Conservation (phyloP, 306 rosid species). For the Corylus avellana region DNA sequence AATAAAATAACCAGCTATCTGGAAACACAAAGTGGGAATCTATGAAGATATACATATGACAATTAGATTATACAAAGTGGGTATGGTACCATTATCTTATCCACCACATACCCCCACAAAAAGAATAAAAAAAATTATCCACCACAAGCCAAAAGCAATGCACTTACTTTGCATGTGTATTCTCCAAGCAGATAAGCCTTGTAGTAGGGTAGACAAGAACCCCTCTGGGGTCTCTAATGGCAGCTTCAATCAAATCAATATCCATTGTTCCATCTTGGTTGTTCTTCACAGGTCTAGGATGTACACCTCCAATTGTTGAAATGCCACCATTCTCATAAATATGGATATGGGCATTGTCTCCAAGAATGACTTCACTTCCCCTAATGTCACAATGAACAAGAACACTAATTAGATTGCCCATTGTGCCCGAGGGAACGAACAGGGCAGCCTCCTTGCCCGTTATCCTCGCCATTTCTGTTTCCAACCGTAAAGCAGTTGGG, state of each 20-base stretch:
- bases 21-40: not conserved
- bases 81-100: not conserved
- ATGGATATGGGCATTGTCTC: constrained; percentile 74
- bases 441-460: constrained; percentile 87
- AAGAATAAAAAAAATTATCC: not conserved
- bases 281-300: constrained; percentile 68
- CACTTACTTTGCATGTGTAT: constrained; percentile 85
- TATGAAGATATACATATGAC: not conserved
- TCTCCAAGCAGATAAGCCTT: constrained; percentile 91
- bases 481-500: constrained; percentile 70
- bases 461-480: constrained; percentile 70
- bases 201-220: constrained; percentile 75
- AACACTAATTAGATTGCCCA: constrained; percentile 91
- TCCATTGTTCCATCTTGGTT: constrained; percentile 91
- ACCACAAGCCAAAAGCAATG: not conserved
- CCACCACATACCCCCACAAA: too few species aligned
- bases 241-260: constrained; percentile 65
- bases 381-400: constrained; percentile 83
- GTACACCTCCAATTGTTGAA: constrained; percentile 89
- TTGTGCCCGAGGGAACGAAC: constrained; percentile 94
- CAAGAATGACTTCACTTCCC: constrained; percentile 95
- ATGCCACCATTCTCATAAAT: constrained; percentile 91
- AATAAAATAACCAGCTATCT: not conserved
- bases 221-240: constrained; percentile 70
- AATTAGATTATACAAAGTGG: not conserved